Percentiles rank a stretch among this genome's conserved stretches.
Evolutionary conservation across 257 asterid species (phyloP).

Genomic region (Paraleonurus japonicus): DNA sequence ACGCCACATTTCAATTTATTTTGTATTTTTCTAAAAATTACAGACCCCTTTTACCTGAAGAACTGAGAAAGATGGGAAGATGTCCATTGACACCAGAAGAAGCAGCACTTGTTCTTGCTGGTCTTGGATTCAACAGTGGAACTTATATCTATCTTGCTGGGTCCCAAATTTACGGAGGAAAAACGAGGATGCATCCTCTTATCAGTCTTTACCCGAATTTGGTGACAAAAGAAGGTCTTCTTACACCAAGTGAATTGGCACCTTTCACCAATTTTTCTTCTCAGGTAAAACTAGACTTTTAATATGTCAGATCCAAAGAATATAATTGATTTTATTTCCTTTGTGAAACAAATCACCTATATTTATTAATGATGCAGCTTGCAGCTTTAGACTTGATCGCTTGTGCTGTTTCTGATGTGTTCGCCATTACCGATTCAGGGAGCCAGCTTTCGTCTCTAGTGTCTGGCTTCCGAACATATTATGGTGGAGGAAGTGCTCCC

Average conservation of each 20-base stretch:
- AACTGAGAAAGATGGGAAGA: conserved; percentile 66
- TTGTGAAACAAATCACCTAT: neutral
- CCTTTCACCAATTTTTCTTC: conserved; percentile 83
- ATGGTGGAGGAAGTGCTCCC: conserved; percentile 76
- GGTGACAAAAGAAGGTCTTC: conserved; percentile 83
- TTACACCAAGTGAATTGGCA: conserved; percentile 67
- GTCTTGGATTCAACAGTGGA: conserved; percentile 59
- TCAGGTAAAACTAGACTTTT: conserved; percentile 47
- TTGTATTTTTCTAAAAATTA: neutral
- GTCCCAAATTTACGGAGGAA: conserved; percentile 74
- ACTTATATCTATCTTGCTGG: conserved; percentile 89
- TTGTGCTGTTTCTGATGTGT: conserved; percentile 82
- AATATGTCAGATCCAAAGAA: too few species aligned
- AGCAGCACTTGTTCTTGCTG: conserved; percentile 83
- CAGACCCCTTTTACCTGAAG: conserved; percentile 49
- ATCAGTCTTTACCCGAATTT: conserved; percentile 66
- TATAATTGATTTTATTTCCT: neutral
- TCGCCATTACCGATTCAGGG: conserved; percentile 91
- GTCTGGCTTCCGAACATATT: conserved; percentile 81
- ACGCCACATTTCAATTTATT: neutral
- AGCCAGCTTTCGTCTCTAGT: conserved; percentile 91
- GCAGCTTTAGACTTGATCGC: conserved; percentile 93
- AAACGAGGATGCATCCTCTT: conserved; percentile 66
- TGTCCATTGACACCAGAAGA: conserved; percentile 98
- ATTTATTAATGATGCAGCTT: conserved; percentile 49